Evolutionary conservation across 345 rosid species (phyloP).

Genomic region (Aurinia saxatilis): DNA sequence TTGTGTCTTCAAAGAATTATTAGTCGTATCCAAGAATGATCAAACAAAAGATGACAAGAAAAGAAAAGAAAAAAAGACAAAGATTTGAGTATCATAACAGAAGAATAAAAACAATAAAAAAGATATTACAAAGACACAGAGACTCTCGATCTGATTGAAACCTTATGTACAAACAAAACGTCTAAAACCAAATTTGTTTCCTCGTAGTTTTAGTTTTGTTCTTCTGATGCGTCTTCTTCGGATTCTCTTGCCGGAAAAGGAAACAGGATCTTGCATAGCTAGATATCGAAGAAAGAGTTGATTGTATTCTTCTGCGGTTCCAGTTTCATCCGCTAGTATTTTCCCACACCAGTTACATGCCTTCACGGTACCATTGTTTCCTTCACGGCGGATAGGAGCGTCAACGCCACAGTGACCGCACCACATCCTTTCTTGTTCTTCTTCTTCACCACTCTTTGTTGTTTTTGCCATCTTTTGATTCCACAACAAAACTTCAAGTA

Average conservation of each 20-base stretch:
- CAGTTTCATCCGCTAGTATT: slow-evolving; percentile 21
- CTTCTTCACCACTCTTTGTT: background rate
- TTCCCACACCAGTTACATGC: slow-evolving; percentile 26
- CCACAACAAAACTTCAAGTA: background rate
- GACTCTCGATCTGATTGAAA: too few relatives aligned
- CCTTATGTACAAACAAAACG: too few relatives aligned
- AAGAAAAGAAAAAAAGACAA: too few relatives aligned
- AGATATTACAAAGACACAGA: too few relatives aligned
- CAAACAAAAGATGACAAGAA: too few relatives aligned
- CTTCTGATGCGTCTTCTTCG: background rate
- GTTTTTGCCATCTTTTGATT: background rate
- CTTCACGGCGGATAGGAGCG: slow-evolving; percentile 13
- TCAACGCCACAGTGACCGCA: slow-evolving; percentile 22
- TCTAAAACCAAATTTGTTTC: too few relatives aligned
- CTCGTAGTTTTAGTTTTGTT: background rate
- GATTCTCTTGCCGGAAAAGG: background rate
- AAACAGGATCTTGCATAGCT: background rate
- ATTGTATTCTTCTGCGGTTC: slow-evolving; percentile 16
- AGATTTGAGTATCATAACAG: too few relatives aligned
- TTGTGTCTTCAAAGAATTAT: too few relatives aligned
- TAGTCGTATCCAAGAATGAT: too few relatives aligned
- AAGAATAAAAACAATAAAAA: too few relatives aligned
- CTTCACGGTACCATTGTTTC: slow-evolving; percentile 5
- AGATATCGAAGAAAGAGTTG: slow-evolving; percentile 7
- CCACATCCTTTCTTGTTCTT: slow-evolving; percentile 4